Base-by-base conservation (phyloP, 495 filamentous ascomycete species). In the Arthonia radiata region DNA sequence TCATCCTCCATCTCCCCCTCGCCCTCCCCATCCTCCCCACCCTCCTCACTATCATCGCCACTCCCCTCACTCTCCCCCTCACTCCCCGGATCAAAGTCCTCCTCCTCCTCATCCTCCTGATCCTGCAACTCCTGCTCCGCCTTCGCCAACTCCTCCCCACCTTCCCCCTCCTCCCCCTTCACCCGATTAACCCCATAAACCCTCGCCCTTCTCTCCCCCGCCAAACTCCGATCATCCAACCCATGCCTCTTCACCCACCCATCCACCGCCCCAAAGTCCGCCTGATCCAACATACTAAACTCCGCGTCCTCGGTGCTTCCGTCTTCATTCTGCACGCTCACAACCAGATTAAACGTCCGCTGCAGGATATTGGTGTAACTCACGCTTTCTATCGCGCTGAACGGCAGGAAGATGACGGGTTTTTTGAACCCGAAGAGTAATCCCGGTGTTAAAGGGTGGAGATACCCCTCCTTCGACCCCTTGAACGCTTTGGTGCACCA, bases 341-440 rank as follows among this genome's bases (percentile, higher is more conserved):
- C 63, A 17, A 72, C 73, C 15, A 97, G 67, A 34, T 94, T 93
- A 52, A 97, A 94, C 0, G 86, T 94, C 4, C 78, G 67, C 37
- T 86, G 80, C 3, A 94, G 57, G 26, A 97, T 72, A 17, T 62
- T 80, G 3, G 79, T 90, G 42, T 92, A 94, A 27, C 72, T 81
- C 9, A 93, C 60, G 6, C 74, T 74, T 2, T 68, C 67, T 27
- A 94, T 72, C 21, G 57, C 53, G 24, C 73, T 64, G 24, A 89
- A 73, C 2, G 78, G 67, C 33, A 94, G 68, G 54, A 79, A 92
- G 10, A 78, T 39, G 14, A 97, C 52, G 0, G 86, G 86, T 41
- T 97, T 97, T 47, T 92, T 92, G 61, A 91, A 94, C 1, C 67
- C 81, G 57, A 75, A 97, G 16, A 97, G 43, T 24, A 97, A 83